Conservation (phyloP, 768 basidiomycete species). For the Paxillus ammoniavirescens region DNA sequence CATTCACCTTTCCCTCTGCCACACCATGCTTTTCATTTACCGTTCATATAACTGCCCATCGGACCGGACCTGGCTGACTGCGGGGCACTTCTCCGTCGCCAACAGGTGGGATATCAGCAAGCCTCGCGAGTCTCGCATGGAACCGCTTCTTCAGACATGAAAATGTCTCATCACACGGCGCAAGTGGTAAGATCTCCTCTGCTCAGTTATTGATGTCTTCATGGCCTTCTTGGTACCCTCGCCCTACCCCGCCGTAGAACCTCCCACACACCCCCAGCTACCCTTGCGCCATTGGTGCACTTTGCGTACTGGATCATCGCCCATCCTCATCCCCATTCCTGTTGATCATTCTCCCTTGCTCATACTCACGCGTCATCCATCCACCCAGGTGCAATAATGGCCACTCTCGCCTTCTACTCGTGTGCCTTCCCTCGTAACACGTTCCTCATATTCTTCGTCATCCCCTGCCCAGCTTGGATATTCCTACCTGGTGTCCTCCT, state of each 20-base stretch:
- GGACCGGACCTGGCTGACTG: neutral
- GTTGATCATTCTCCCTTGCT: slow-evolving; percentile 1
- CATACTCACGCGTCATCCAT: neutral
- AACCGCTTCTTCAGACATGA: slow-evolving; percentile 34
- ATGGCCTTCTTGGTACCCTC: neutral
- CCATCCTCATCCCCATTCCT: neutral
- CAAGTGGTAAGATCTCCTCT: slow-evolving; percentile 56
- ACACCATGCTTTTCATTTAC: neutral
- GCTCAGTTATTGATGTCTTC: neutral
- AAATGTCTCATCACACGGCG: slow-evolving; percentile 50
- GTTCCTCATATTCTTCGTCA: slow-evolving; percentile 71
- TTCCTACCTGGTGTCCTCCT: slow-evolving; percentile 58
- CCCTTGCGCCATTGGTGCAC: too few species aligned
- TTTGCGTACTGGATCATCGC: neutral
- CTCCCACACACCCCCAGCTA: too few species aligned
- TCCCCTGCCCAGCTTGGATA: slow-evolving; percentile 80
- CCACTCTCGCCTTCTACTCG: slow-evolving; percentile 69
- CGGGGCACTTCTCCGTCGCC: neutral
- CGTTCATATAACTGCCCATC: neutral
- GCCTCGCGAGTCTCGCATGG: slow-evolving; percentile 48
- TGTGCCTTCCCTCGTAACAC: slow-evolving; percentile 63
- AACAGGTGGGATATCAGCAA: slow-evolving; percentile 60
- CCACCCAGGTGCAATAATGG: slow-evolving; percentile 66
- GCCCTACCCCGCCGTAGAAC: neutral
- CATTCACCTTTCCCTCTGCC: neutral